Evolutionary conservation across 169 alveolate genomes (phyloP), one percentile per base, ranked within the genome.

Genomic region (Plasmodium cynomolgi): DNA sequence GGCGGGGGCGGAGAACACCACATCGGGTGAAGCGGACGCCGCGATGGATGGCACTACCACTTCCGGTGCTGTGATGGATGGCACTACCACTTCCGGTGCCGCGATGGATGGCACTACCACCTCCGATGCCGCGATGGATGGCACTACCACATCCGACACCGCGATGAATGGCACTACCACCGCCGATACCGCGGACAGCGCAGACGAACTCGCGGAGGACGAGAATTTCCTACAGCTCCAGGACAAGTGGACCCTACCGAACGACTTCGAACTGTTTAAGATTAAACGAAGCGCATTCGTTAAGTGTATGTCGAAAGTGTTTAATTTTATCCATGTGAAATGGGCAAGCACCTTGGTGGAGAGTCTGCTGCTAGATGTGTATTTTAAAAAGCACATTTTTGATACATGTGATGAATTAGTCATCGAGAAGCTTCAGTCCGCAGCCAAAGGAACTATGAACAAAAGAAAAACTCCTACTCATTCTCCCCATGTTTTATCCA

Each of bases 341-440:
- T 96, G 97, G 97, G 96, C 97, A 33, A 95, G 79, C 34, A 93
- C 95, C n/a, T 44, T 91, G 11, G 95, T 96, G 7, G 97, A 94
- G 77, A 93, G 96, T 50, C 84, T 96, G n/a, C 94, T 95, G 20
- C 95, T 93, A n/a, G 83, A 74, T 15, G 96, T 95, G 41, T 96
- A 96, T 83, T 84, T 95, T n/a, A 93, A 91, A 77, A 91, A 96
- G 80, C 90, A 81, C 29, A 94, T 85, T 11, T 77, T 81, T 29
- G 94, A 90, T 44, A 26, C 75, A 3, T 90, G 91, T 68, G 94
- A 90, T 81, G 91, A 90, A 90, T 58, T 81, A 20, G 29, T 90
- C 73, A 90, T 90, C 23, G 94, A 90, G 75, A 90, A 90, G 50
- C 39, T 90, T 15, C 94, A 90, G 29, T 81, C 94, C 44, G 47